Evolutionary conservation across 2,329 filamentous ascomycete species (phyloP), one percentile per base, ranked within the genome.

Genomic region (Arthrobotrys sphaeroides): DNA sequence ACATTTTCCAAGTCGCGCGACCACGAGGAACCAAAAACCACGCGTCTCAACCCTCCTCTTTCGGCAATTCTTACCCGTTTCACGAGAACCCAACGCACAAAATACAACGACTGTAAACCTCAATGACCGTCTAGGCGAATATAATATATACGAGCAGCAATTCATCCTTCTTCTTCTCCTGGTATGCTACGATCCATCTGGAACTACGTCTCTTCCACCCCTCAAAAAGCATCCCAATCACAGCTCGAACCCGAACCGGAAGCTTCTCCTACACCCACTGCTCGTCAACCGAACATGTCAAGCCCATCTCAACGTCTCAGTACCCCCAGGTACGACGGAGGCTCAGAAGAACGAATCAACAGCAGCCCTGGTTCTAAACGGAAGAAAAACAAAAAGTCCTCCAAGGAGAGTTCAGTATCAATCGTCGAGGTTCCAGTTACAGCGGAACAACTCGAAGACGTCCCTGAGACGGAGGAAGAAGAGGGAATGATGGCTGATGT

Each of bases 341-440:
- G 1, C 31, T 16, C 18, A 7, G 64, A 49, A 3, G 22, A 55
- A 33, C 2, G n/a, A n/a, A n/a, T 5, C 9, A 18, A 5, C 16
- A 33, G 26, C 16, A 45, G 36, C 33, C 36, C 55, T 1, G 20
- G 18, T 3, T n/a, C 20, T 0, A 45, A 69, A n/a, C 66, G 42
- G 26, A 70, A 70, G 18, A 70, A 53, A 38, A 45, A 55, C 20
- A 62, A 55, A 33, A 51, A 38, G 16, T 38, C 49, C 7, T 2
- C 31, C 10, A 60, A 53, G 7, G 16, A 38, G 1, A 61, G 20
- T 5, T 43, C 65, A 18, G 22, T 69, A 40, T 42, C 55, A 31
- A 43, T 60, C 18, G 36, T 70, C 10, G 66, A 62, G 38, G 36
- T 70, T 6, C 66, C 22, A 18, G 66, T 57, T 31, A 70, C 66